phyloP scores from a whole-genome alignment of 2,329 filamentous ascomycete genomes.

The Penicillium rolfsii region DNA sequence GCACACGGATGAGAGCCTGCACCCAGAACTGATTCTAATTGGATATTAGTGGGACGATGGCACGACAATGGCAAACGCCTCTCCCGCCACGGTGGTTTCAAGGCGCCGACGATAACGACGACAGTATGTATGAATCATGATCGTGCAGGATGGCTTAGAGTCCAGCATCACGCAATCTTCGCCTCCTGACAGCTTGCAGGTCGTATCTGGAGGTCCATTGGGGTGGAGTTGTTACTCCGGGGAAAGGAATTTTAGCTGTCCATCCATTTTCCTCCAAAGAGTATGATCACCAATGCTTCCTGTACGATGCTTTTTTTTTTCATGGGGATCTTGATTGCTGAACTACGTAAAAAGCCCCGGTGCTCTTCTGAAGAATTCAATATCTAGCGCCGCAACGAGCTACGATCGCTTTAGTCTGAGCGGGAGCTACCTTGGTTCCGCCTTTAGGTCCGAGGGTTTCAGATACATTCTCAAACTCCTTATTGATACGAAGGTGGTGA shows the following conservation, averaged over 20 bases:
- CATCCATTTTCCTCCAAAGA: background rate
- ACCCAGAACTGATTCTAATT: slow-evolving; percentile 4
- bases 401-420: slow-evolving; percentile 12
- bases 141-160: background rate
- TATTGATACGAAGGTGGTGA: slow-evolving; percentile 13
- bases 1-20: slow-evolving; percentile 3
- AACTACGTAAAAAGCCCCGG: background rate
- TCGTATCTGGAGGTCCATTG: background rate
- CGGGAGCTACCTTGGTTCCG: slow-evolving; percentile 19
- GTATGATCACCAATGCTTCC: slow-evolving; percentile 9
- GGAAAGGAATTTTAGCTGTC: background rate
- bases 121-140: slow-evolving; percentile 6
- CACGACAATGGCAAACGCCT: slow-evolving; percentile 23
- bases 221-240: background rate
- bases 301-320: slow-evolving; percentile 1
- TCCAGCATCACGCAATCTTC: slow-evolving; percentile 7
- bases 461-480: background rate
- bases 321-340: background rate
- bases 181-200: slow-evolving; percentile 15
- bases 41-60: slow-evolving; percentile 16
- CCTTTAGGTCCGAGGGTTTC: slow-evolving; percentile 10
- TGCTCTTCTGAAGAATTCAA: slow-evolving; percentile 11
- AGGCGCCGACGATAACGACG: slow-evolving; percentile 1
- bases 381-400: slow-evolving; percentile 3
- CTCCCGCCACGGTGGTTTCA: slow-evolving; percentile 24